Conservation (phyloP, 306 rosid species). For the Trifolium fragiferum region DNA sequence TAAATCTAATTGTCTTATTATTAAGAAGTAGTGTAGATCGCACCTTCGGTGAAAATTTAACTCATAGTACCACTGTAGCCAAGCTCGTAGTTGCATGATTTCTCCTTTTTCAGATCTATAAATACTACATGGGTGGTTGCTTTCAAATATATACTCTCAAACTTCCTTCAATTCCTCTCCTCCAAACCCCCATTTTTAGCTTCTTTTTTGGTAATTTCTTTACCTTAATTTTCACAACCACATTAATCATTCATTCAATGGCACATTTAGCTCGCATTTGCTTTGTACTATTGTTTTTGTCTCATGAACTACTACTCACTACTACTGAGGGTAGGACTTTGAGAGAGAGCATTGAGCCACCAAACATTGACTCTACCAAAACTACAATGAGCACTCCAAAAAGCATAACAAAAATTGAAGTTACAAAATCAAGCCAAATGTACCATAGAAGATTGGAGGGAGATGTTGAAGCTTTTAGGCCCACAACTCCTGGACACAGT, state of each 20-base stretch:
- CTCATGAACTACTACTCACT: conserved; percentile 44
- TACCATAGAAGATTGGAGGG: conserved; percentile 37
- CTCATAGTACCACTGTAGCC: too few relatives aligned
- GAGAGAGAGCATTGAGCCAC: conserved; percentile 44
- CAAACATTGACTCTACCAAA: conserved; percentile 19
- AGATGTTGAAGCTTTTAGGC: conserved; percentile 65
- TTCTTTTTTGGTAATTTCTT: background rate
- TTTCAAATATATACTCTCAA: conserved; percentile 24
- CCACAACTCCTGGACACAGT: conserved; percentile 75
- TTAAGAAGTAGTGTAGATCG: too few relatives aligned
- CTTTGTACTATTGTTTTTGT: conserved; percentile 55
- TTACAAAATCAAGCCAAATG: conserved; percentile 25
- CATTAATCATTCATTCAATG: conserved; percentile 46
- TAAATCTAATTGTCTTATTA: too few relatives aligned
- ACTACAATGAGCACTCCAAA: background rate
- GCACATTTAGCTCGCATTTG: conserved; percentile 47
- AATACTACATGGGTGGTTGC: conserved; percentile 12
- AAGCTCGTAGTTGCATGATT: background rate
- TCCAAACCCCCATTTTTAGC: background rate
- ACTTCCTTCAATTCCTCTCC: conserved; percentile 10
- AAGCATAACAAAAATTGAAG: background rate
- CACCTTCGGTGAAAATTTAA: too few relatives aligned
- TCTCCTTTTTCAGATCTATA: conserved; percentile 42
- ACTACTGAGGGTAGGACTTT: conserved; percentile 58
- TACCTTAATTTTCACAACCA: conserved; percentile 1